Conservation (phyloP, 1,284 basidiomycete genomes). For the Cryptococcus sp. region DNA sequence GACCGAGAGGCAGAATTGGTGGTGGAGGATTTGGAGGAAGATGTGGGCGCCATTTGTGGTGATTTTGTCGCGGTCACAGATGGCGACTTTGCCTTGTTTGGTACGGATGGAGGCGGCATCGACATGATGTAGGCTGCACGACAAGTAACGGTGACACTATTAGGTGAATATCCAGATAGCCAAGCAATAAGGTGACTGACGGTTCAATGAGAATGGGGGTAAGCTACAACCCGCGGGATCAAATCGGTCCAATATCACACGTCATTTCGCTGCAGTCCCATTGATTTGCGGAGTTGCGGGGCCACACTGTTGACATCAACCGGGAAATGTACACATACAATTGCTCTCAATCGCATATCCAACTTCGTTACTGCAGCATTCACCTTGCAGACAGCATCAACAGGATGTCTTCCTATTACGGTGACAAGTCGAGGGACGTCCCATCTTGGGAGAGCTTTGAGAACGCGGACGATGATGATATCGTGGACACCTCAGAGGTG, state of each 20-base stretch:
- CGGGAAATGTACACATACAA: background rate
- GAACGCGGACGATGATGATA: conserved; percentile 38
- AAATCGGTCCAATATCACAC: no score
- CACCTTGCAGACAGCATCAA: no score
- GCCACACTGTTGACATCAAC: conserved; percentile 1
- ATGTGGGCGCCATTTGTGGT: background rate
- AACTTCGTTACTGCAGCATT: no score
- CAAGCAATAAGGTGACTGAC: no score
- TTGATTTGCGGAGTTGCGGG: background rate
- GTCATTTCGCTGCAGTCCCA: no score
- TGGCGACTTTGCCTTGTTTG: conserved; percentile 21
- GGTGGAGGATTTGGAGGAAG: background rate
- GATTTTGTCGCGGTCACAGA: conserved; percentile 4
- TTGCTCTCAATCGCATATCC: background rate
- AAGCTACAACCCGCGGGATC: no score
- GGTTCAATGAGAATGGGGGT: no score
- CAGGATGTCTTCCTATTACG: conserved; percentile 46
- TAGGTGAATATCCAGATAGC: no score
- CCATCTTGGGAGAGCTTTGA: conserved; percentile 48
- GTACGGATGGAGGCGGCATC: conserved; percentile 26
- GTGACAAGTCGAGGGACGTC: conserved; percentile 28
- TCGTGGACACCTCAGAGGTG: conserved; percentile 45
- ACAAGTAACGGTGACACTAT: background rate
- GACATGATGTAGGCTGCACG: conserved; percentile 24
- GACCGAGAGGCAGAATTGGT: conserved; percentile 7